Conservation (phyloP, 129 eudicot species). For the Escallonia rubra region DNA sequence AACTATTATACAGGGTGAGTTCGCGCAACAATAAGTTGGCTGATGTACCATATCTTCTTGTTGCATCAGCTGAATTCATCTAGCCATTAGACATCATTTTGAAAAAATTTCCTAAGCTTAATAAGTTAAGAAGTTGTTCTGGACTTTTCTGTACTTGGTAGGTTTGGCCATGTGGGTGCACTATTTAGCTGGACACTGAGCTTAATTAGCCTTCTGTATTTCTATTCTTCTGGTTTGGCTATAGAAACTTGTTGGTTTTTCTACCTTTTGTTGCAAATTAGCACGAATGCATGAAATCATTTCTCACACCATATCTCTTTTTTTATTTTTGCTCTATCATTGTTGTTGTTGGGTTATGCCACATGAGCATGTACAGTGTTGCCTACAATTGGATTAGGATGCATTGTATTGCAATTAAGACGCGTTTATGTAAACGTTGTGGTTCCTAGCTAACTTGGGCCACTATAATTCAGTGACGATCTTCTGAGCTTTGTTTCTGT, state of each 20-base stretch:
- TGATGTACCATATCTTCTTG: background rate
- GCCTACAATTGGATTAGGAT: background rate
- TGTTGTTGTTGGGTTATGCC: no score
- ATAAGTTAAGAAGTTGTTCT: no score
- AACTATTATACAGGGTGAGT: constrained; percentile 71
- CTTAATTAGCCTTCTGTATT: background rate
- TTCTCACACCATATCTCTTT: no score
- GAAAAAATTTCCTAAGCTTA: no score
- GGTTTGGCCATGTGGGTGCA: background rate
- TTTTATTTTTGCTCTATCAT: no score
- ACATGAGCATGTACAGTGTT: no score
- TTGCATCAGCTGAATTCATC: background rate
- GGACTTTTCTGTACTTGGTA: background rate
- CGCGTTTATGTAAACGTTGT: background rate
- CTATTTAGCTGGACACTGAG: background rate
- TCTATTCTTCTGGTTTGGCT: background rate
- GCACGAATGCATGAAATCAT: no score
- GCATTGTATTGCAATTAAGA: background rate
- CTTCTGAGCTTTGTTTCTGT: background rate
- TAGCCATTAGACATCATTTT: background rate
- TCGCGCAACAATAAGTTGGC: background rate
- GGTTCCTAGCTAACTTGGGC: background rate
- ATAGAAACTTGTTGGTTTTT: background rate
- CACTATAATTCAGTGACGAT: background rate
- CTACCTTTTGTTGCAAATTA: background rate